These are phyloP conservation scores for Rubia balearica DNA, from an alignment of 305 asterid species.

Conservation along the genomic window DNA sequence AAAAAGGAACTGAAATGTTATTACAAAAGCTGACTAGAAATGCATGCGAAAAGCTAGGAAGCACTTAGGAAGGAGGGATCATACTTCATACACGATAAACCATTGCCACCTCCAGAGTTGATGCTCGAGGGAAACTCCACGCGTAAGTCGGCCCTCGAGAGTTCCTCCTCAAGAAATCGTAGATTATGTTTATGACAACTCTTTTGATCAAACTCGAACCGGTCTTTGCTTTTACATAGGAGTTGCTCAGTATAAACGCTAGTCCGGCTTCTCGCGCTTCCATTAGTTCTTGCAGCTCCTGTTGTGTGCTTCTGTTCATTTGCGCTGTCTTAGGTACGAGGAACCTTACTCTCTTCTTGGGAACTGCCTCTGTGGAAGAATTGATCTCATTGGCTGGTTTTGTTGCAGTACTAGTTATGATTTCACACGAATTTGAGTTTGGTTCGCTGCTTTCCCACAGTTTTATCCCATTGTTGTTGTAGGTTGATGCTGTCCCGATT, in stretches of 20 bases:
- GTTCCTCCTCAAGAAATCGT: constrained; percentile 79
- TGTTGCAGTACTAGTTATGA: not conserved
- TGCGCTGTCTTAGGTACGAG: constrained; percentile 52
- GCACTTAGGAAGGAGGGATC: not conserved
- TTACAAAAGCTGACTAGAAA: not conserved
- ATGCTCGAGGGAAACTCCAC: constrained; percentile 69
- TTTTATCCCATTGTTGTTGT: constrained; percentile 21
- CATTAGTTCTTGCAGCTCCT: constrained; percentile 58
- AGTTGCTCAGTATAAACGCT: constrained; percentile 77
- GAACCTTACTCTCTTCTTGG: constrained; percentile 64
- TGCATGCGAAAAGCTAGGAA: not conserved
- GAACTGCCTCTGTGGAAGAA: constrained; percentile 30
- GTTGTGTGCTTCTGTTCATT: constrained; percentile 32
- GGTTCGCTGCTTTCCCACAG: constrained; percentile 35
- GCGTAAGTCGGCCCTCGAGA: constrained; percentile 66
- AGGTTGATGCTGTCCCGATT: constrained; percentile 53
- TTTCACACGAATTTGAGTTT: constrained; percentile 13
- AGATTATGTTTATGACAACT: constrained; percentile 49
- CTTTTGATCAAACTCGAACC: constrained; percentile 73
- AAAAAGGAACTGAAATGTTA: not conserved
- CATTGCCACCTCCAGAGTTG: constrained; percentile 93
- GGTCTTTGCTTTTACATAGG: constrained; percentile 64
- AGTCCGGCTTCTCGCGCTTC: constrained; percentile 86
- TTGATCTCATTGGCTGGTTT: not conserved
- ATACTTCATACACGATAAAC: constrained; percentile 58